phyloP scores from a whole-genome alignment of 2,329 filamentous ascomycete genomes.

The Penicillium fuscoglaucum region DNA sequence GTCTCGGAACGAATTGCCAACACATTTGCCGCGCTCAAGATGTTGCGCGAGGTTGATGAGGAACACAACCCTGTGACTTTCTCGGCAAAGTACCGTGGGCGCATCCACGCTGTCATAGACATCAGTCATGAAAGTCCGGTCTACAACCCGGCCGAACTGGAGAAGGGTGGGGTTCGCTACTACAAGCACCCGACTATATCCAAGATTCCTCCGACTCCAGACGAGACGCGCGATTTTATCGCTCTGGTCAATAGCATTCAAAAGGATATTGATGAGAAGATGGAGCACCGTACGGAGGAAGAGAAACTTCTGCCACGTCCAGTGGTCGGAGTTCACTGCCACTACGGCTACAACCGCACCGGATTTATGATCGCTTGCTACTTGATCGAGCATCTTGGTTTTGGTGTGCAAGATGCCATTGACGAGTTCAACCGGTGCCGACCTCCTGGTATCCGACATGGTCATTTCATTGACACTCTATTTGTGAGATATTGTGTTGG shows the following conservation, averaged over 20 bases:
- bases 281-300: constrained; percentile 42
- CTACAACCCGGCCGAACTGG: constrained; percentile 74
- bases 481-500: constrained; percentile 71
- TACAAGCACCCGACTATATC: constrained; percentile 90
- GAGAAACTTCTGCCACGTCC: constrained; percentile 38
- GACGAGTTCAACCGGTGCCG: constrained; percentile 71
- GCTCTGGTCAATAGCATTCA: constrained; percentile 61
- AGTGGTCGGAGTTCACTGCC: constrained; percentile 82
- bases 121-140: constrained; percentile 89
- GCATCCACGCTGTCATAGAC: constrained; percentile 77
- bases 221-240: constrained; percentile 63
- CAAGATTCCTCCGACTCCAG: constrained; percentile 74
- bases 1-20: constrained; percentile 76
- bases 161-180: constrained; percentile 67
- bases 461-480: constrained; percentile 81
- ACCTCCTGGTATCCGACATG: constrained; percentile 82
- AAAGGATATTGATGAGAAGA: constrained; percentile 53
- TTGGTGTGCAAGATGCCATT: constrained; percentile 72
- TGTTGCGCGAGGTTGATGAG: constrained; percentile 83
- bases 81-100: constrained; percentile 63
- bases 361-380: constrained; percentile 90
- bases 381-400: constrained; percentile 77
- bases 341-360: constrained; percentile 93
- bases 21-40: constrained; percentile 88
- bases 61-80: constrained; percentile 75